Conservation (phyloP, 164 flowering plant genomes). For the Vitis rotundifolia region DNA sequence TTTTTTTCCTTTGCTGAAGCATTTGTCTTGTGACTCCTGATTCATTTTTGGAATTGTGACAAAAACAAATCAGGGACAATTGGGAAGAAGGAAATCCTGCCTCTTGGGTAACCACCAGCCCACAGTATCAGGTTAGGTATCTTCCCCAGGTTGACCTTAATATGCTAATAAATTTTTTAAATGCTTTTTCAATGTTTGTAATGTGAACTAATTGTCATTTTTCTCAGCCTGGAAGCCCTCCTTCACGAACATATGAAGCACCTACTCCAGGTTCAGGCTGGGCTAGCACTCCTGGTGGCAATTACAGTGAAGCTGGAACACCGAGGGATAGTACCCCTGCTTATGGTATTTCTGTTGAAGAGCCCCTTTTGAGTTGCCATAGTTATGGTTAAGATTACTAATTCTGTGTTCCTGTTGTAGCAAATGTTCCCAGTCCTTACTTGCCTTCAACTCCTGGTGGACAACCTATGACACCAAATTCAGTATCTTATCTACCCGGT, state of each 20-base stretch:
- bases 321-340: constrained; percentile 80
- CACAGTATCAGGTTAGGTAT: constrained; percentile 80
- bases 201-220: neutral
- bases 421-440: constrained; percentile 97
- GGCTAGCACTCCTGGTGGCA: constrained; percentile 84
- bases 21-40: neutral
- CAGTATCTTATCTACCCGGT: constrained; percentile 85
- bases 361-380: neutral
- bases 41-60: constrained; percentile 1
- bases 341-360: constrained; percentile 53
- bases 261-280: constrained; percentile 99
- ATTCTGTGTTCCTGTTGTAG: constrained; percentile 38
- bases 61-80: constrained; percentile 58
- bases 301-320: constrained; percentile 90
- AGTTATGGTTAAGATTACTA: too few species aligned
- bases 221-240: constrained; percentile 93
- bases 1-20: too few species aligned
- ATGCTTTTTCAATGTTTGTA: neutral
- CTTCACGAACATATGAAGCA: constrained; percentile 85
- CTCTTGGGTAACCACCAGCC: constrained; percentile 85
- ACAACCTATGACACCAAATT: constrained; percentile 95
- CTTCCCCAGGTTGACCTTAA: neutral
- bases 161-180: neutral
- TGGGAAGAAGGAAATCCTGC: constrained; percentile 99
- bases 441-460: constrained; percentile 97